phyloP scores from a whole-genome alignment of 148 eudicot genomes.

The Spergularia marina region DNA sequence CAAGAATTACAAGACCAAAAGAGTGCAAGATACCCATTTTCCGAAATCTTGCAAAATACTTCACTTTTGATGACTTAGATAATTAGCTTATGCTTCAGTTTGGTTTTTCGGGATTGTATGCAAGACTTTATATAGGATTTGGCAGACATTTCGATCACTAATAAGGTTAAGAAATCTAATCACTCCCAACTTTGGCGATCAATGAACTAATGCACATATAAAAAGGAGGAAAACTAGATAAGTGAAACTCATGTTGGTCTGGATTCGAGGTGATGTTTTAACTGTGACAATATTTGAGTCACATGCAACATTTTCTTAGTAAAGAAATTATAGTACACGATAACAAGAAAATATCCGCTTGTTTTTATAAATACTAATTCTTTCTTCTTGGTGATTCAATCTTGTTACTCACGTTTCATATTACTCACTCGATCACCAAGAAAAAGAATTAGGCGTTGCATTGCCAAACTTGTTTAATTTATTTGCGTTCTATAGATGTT shows the following conservation, averaged over 20 bases:
- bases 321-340: background rate
- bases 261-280: conserved; percentile 24
- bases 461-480: too few relatives aligned
- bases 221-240: background rate
- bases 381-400: background rate
- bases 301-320: background rate
- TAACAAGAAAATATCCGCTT: background rate
- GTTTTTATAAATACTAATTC: background rate
- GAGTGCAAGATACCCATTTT: conserved; percentile 9
- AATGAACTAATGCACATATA: background rate
- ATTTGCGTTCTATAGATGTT: too few relatives aligned
- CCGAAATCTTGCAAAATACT: too few relatives aligned
- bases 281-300: conserved; percentile 13
- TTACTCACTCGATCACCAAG: background rate
- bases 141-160: too few relatives aligned
- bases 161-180: too few relatives aligned
- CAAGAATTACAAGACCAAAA: background rate
- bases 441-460: background rate
- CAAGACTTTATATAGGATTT: conserved; percentile 13
- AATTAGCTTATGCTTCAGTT: conserved; percentile 8
- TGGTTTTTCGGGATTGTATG: background rate
- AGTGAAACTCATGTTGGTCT: background rate
- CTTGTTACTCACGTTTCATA: conserved; percentile 11
- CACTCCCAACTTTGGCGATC: background rate
- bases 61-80: background rate